These are phyloP conservation scores for Quercus rubra DNA, from an alignment of 306 rosid genomes.

Conservation along the genomic window DNA sequence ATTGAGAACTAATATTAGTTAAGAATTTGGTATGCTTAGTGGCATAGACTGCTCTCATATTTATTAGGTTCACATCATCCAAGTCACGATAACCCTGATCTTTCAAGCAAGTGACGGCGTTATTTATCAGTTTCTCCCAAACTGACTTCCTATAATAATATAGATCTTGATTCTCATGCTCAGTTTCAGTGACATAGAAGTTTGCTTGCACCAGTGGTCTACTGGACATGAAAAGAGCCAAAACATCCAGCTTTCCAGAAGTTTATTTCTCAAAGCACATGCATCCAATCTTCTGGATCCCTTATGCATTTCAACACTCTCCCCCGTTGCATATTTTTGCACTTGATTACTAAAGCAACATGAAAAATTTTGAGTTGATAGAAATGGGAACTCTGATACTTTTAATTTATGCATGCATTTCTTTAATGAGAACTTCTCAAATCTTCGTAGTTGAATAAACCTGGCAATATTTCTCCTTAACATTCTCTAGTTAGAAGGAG, in stretches of 20 bases:
- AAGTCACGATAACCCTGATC: constrained; percentile 43
- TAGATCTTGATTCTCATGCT: constrained; percentile 59
- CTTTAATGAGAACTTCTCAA: constrained; percentile 63
- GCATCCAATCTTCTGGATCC: constrained; percentile 26
- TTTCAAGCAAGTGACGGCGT: constrained; percentile 49
- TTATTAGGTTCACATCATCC: constrained; percentile 30
- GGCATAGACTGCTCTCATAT: too few species aligned
- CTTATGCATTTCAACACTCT: constrained; percentile 17
- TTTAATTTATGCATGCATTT: constrained; percentile 67
- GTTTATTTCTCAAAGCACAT: constrained; percentile 44
- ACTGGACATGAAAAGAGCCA: constrained; percentile 73
- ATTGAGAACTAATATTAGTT: too few species aligned
- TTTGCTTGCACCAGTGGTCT: constrained; percentile 77
- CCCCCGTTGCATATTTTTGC: constrained; percentile 21
- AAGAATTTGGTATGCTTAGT: too few species aligned
- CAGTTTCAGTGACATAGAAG: constrained; percentile 79
- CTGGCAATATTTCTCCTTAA: constrained; percentile 69
- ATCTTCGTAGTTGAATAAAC: constrained; percentile 67
- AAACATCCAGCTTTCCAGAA: constrained; percentile 76
- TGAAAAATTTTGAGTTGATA: constrained; percentile 38
- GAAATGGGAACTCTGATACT: constrained; percentile 51
- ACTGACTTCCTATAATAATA: constrained; percentile 65
- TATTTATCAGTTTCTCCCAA: constrained; percentile 66
- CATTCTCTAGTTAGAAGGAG: constrained; percentile 68
- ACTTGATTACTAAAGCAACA: constrained; percentile 29